Evolutionary conservation across 805 yeast genomes (phyloP), one percentile per base, ranked within the genome.

Genomic region (Schizosaccharomyces japonicus): DNA sequence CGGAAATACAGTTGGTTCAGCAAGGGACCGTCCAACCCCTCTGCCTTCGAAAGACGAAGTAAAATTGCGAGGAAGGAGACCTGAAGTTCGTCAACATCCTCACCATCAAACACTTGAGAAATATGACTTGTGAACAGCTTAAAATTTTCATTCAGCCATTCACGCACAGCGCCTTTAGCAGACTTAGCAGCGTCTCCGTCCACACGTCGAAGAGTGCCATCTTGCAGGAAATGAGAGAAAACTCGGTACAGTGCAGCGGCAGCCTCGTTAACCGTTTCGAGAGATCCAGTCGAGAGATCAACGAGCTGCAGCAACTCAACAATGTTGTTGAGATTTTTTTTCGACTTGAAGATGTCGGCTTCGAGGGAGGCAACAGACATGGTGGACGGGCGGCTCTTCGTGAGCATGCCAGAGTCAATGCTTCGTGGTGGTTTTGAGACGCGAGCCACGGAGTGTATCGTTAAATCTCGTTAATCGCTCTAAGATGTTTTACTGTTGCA

Each of bases 91-190:
- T 36, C 42, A 21, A 44, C 44, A 32, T 51, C 48, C 26, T 47
- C 44, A n/a, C 58, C 52, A 2, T 59, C 60, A 52, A 78, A 60
- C 46, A 71, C 58, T 13, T 59, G 57, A 25, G 70, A 56, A 23
- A 79, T 50, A 29, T 61, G 57, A 3, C 54, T 54, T 54, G 76
- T 74, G 62, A 65, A 80, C 21, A 63, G 60, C 33, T 68, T 68
- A 61, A 80, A 80, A 49, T 70, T 68, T 45, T 70, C 68, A 49
- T 66, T 65, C 33, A 81, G 59, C 87, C 93, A 80, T 52, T 68
- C 66, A 30, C 69, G 69, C n/a, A 76, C 69, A 6, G 67, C 54
- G 15, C 63, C 60, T 51, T 68, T 67, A 49, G 71, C 52, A 15
- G 49, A 31, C n/a, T n/a, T n/a, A 10, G 23, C 11, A 6, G 39